These are phyloP conservation scores for Vanderwaltozyma verrucispora DNA, from an alignment of 805 yeast genomes.

Conservation along the genomic window DNA sequence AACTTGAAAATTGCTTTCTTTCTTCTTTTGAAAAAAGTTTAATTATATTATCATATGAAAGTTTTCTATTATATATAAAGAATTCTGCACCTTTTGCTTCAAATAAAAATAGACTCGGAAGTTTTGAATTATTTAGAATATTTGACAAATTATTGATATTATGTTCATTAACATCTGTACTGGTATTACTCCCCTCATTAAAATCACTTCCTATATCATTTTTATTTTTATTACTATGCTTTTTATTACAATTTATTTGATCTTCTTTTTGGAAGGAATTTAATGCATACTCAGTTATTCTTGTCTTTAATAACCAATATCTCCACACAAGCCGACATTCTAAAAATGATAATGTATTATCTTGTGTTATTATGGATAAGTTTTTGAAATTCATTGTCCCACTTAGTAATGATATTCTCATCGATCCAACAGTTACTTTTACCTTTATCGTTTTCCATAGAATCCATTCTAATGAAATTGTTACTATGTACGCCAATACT, in stretches of 20 bases:
- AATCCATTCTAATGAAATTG: conserved; percentile 39
- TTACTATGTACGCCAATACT: conserved; percentile 48
- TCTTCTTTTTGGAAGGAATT: background rate
- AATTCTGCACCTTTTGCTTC: conserved; percentile 70
- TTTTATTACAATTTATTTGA: background rate
- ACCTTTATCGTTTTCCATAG: conserved; percentile 57
- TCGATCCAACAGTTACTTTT: conserved; percentile 56
- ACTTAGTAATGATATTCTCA: conserved; percentile 69
- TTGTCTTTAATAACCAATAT: conserved; percentile 59
- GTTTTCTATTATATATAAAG: conserved; percentile 70
- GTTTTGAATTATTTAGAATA: conserved; percentile 11
- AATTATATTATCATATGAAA: conserved; percentile 61
- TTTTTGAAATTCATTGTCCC: conserved; percentile 77
- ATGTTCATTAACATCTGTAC: background rate
- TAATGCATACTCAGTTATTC: conserved; percentile 19
- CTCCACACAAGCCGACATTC: conserved; percentile 80
- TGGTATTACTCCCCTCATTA: background rate
- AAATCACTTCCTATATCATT: background rate
- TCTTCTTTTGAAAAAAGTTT: conserved; percentile 25
- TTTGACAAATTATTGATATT: background rate
- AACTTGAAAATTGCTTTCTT: conserved; percentile 11
- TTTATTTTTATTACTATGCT: background rate
- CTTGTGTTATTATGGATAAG: conserved; percentile 59
- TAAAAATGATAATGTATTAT: conserved; percentile 59
- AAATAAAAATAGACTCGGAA: conserved; percentile 48